Conservation (phyloP, 73 alveolate genomes). For the Paramecium tetraurelia region DNA sequence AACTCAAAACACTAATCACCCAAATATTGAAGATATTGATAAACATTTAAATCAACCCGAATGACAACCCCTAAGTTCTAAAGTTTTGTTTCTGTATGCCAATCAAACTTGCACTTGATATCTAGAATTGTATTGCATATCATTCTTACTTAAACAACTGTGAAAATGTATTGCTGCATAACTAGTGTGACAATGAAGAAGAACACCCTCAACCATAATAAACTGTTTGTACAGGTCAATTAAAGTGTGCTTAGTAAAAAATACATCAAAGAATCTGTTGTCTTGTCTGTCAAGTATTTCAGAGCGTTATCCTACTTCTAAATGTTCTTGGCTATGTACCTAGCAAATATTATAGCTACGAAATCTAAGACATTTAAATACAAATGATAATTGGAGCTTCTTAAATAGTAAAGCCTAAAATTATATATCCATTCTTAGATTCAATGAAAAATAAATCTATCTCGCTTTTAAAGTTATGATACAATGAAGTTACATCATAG, state of each 20-base stretch:
- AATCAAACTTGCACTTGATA: constrained; percentile 15
- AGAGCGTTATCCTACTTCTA: neutral
- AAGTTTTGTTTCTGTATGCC: neutral
- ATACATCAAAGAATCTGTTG: neutral
- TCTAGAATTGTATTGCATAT: neutral
- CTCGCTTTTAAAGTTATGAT: neutral
- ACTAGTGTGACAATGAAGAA: neutral
- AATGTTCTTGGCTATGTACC: neutral
- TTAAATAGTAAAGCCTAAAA: neutral
- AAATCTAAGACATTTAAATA: neutral
- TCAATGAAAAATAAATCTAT: neutral
- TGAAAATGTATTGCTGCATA: neutral
- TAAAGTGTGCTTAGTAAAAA: neutral
- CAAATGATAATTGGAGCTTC: neutral
- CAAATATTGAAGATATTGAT: constrained; percentile 6
- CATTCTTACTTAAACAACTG: neutral
- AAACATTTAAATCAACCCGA: constrained; percentile 15
- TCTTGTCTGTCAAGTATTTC: neutral
- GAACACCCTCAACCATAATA: neutral
- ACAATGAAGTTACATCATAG: neutral
- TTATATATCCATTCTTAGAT: neutral
- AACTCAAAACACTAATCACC: neutral
- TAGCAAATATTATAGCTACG: neutral
- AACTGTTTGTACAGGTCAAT: neutral
- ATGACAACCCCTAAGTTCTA: constrained; percentile 7